phyloP scores from a whole-genome alignment of 257 asterid species.

The Leonotis leonurus region DNA sequence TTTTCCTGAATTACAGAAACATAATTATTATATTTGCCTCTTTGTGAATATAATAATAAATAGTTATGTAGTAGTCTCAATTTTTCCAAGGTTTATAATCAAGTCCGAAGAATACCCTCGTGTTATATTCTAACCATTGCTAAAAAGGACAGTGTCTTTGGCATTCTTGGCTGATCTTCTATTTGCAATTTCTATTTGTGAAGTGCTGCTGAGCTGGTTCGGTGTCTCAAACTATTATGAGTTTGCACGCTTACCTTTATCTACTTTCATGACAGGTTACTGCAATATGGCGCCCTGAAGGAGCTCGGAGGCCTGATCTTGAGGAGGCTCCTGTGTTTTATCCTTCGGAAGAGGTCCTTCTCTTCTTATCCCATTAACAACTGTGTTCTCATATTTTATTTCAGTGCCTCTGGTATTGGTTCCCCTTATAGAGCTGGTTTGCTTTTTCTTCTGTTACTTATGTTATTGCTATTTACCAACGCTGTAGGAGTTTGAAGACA shows the following conservation, averaged over 20 bases:
- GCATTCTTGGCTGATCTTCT: background rate
- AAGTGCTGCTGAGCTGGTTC: background rate
- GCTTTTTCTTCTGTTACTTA: background rate
- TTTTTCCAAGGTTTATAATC: background rate
- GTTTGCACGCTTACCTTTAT: conserved; percentile 6
- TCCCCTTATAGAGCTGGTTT: background rate
- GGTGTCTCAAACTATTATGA: background rate
- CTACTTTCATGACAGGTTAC: conserved; percentile 42
- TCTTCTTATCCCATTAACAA: conserved; percentile 7
- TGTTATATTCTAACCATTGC: background rate
- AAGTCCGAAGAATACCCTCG: background rate
- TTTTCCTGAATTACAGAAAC: background rate
- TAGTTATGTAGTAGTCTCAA: background rate
- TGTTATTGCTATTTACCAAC: conserved; percentile 12
- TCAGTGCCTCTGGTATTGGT: background rate
- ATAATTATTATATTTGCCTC: background rate
- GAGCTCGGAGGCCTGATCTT: conserved; percentile 65
- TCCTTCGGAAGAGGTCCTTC: conserved; percentile 86
- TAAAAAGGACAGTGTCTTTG: background rate
- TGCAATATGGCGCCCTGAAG: conserved; percentile 84
- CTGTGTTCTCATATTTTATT: background rate
- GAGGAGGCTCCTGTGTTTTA: conserved; percentile 85
- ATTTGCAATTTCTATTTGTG: background rate
- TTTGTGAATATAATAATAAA: background rate
- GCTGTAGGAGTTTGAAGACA: conserved; percentile 78